A percentile compares a stretch with the other conserved stretches of the same genome.
Evolutionary conservation across 2,329 filamentous ascomycete genomes (phyloP).

Genomic region (Colletotrichum noveboracense): DNA sequence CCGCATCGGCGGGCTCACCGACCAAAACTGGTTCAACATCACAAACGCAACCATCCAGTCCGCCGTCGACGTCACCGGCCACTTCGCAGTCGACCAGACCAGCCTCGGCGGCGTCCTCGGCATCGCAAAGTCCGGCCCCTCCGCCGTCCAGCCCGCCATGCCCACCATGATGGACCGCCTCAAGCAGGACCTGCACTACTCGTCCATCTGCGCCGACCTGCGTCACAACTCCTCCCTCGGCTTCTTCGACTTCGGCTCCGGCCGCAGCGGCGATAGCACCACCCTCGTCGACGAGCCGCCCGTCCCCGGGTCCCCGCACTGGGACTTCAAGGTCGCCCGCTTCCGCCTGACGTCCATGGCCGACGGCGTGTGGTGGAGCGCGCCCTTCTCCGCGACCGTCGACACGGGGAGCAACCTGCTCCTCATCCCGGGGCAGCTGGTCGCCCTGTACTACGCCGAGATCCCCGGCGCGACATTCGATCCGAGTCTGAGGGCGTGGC

Average conservation of each 20-base stretch:
- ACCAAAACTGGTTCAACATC: conserved; percentile 39
- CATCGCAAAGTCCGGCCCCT: conserved; percentile 51
- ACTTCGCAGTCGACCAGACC: conserved; percentile 43
- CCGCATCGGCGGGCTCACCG: conserved; percentile 38
- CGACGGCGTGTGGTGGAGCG: conserved; percentile 35
- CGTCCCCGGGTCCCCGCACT: conserved; percentile 31
- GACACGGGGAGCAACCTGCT: conserved; percentile 75
- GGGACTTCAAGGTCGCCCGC: conserved; percentile 58
- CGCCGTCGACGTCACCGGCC: conserved; percentile 46
- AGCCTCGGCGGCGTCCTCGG: conserved; percentile 57
- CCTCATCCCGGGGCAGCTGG: conserved; percentile 62
- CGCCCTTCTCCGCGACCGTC: conserved; percentile 56
- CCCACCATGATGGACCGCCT: conserved; percentile 52
- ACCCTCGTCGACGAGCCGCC: background rate
- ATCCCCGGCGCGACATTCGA: conserved; percentile 59
- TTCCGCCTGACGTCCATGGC: conserved; percentile 36
- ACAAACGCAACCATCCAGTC: conserved; percentile 54
- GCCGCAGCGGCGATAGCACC: conserved; percentile 34
- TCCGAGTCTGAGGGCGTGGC: conserved; percentile 50
- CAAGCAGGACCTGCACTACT: conserved; percentile 39
- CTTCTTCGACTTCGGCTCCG: conserved; percentile 50
- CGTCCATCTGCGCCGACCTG: conserved; percentile 57
- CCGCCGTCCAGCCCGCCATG: conserved; percentile 46
- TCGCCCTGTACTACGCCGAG: conserved; percentile 62
- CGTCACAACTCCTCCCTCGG: conserved; percentile 9